Evolutionary conservation across 2,329 filamentous ascomycete genomes (phyloP).

Genomic region (Neurospora crassa): DNA sequence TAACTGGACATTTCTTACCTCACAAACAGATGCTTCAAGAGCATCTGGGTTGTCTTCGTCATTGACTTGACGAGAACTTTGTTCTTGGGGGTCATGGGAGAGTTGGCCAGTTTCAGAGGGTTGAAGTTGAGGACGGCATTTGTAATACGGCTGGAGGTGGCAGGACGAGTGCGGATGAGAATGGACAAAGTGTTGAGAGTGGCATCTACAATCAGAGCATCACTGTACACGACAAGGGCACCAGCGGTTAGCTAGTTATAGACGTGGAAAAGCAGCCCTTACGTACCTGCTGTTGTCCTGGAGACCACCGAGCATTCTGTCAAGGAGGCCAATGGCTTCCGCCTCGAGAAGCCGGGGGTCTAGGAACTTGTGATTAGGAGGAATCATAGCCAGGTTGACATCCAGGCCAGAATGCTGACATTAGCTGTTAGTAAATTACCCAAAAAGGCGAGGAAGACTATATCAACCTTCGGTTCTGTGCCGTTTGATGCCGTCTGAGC

Average conservation of each 20-base stretch:
- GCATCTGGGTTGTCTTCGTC: slow-evolving; percentile 80
- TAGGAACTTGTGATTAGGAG: slow-evolving; percentile 71
- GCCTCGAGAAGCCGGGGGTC: slow-evolving; percentile 78
- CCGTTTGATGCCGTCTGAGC: slow-evolving; percentile 81
- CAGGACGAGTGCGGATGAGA: slow-evolving; percentile 71
- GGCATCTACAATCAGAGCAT: slow-evolving; percentile 80
- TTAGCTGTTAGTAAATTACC: slow-evolving; percentile 7
- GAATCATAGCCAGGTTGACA: slow-evolving; percentile 78
- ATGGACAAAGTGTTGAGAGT: slow-evolving; percentile 82
- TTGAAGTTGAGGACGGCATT: slow-evolving; percentile 85
- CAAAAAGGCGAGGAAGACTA: background rate
- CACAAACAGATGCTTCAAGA: slow-evolving; percentile 76
- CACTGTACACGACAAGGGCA: slow-evolving; percentile 39
- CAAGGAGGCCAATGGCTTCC: slow-evolving; percentile 81
- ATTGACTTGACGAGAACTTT: slow-evolving; percentile 85
- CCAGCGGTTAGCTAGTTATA: slow-evolving; percentile 7
- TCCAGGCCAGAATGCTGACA: slow-evolving; percentile 62
- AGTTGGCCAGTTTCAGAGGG: slow-evolving; percentile 70
- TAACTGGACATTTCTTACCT: slow-evolving; percentile 37
- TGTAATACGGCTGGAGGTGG: slow-evolving; percentile 76
- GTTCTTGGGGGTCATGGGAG: slow-evolving; percentile 65
- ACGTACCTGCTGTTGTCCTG: slow-evolving; percentile 77
- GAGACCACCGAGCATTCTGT: slow-evolving; percentile 74
- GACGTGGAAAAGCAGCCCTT: background rate
- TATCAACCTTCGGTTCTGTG: slow-evolving; percentile 64